A percentile compares a stretch with the other conserved stretches of the same genome.
Evolutionary conservation across 2,329 filamentous ascomycete genomes (phyloP).

Genomic region (Phyllosticta ampelicida): DNA sequence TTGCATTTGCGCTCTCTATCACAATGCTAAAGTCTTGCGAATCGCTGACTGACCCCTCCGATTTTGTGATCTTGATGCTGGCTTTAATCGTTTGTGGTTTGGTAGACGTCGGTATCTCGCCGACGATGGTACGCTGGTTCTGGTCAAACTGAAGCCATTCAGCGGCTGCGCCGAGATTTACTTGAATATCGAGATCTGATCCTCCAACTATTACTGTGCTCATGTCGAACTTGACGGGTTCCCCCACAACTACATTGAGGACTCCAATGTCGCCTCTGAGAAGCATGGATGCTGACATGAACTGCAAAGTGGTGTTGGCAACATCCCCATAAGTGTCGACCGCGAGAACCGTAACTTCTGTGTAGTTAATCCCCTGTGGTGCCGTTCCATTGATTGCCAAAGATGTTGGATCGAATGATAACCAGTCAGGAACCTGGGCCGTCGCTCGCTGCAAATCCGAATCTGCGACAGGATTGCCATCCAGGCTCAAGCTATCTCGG

Average conservation of each 20-base stretch:
- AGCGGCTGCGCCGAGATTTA: slow-evolving; percentile 34
- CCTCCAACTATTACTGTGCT: slow-evolving; percentile 22
- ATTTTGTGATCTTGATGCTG: slow-evolving; percentile 33
- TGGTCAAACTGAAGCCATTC: slow-evolving; percentile 42
- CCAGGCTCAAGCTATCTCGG: slow-evolving; percentile 23
- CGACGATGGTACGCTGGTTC: slow-evolving; percentile 34
- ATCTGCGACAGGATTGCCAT: slow-evolving; percentile 33
- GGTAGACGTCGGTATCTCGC: slow-evolving; percentile 36
- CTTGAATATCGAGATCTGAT: slow-evolving; percentile 20
- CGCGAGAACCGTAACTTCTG: slow-evolving; percentile 52
- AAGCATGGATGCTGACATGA: slow-evolving; percentile 32
- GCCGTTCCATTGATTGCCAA: slow-evolving; percentile 56
- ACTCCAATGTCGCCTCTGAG: slow-evolving; percentile 34
- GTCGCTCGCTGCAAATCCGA: slow-evolving; percentile 43
- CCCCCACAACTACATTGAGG: slow-evolving; percentile 39
- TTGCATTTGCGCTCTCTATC: not conserved
- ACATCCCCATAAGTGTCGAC: slow-evolving; percentile 49
- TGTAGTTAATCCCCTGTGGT: slow-evolving; percentile 45
- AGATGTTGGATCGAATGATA: slow-evolving; percentile 52
- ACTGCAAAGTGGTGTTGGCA: slow-evolving; percentile 45
- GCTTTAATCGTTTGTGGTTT: slow-evolving; percentile 30
- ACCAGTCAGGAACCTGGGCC: slow-evolving; percentile 54
- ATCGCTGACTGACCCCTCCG: slow-evolving; percentile 19
- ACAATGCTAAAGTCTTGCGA: slow-evolving; percentile 35
- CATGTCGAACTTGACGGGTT: slow-evolving; percentile 27